Evolutionary conservation across 306 rosid species (phyloP), one percentile per base, ranked within the genome.

Genomic region (Rosa chinensis): DNA sequence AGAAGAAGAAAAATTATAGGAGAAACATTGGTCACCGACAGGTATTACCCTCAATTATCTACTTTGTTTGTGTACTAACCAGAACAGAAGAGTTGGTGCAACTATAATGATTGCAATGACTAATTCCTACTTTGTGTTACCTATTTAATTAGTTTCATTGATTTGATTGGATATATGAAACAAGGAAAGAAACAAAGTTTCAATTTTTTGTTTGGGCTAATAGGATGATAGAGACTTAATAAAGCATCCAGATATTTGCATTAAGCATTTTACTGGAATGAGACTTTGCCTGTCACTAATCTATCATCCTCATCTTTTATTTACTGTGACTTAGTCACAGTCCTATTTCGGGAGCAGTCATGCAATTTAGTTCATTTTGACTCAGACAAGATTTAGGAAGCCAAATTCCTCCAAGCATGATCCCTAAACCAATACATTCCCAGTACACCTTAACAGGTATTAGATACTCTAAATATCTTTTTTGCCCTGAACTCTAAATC

Each of bases 1-100:
- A 96, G 85, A 81, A 37, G 76, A 96, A 96, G 99, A 96, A 93
- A 59, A 90, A 96, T 37, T 96, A 96, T 67, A 76, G 91, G 74
- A 87, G 99, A 87, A 96, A 84, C 55, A 91, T 93, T 13, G 99
- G 99, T 16, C 99, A 96, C 83, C 80, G 96, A 73, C 99, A 96
- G 98, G 98, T 96, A 90, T 48, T 43, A 14, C 48, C 4, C 20
- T 49, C 47, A 25, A 69, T 68, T 23, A 7, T 69, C 45, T 70
- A 25, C 64, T 48, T 32, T 47, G 35, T 69, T 37, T 75, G 67
- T 37, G 76, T 56, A 28, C 63, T 52, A 9, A 47, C 49, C 56
- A 68, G 75, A 56, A 62, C 32, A 44, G 21, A 53, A 50, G 73
- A 45, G 16, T 40, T 53, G 14, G 40, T 66, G 74, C 59, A 44